Conservation (phyloP, 2,329 filamentous ascomycete species). For the Dactylonectria macrodidyma region DNA sequence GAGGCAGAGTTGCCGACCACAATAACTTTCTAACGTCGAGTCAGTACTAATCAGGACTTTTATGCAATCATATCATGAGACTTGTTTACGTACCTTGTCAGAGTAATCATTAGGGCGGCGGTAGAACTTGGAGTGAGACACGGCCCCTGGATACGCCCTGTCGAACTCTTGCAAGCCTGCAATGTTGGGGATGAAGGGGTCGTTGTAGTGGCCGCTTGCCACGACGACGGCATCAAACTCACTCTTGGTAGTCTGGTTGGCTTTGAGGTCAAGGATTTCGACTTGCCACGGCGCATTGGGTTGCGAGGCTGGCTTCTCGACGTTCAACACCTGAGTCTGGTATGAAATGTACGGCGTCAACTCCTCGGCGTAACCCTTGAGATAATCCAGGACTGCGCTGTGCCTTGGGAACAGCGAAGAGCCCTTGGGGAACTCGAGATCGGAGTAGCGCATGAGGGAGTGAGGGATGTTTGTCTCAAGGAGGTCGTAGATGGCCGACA, state of each 20-base stretch:
- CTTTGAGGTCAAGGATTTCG: slow-evolving; percentile 49
- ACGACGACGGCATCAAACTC: slow-evolving; percentile 75
- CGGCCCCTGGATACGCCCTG: slow-evolving; percentile 60
- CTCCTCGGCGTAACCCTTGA: slow-evolving; percentile 74
- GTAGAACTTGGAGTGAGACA: slow-evolving; percentile 79
- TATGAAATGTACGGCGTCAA: slow-evolving; percentile 72
- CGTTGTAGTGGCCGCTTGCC: slow-evolving; percentile 74
- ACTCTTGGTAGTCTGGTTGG: slow-evolving; percentile 36
- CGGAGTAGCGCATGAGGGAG: slow-evolving; percentile 78
- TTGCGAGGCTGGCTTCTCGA: slow-evolving; percentile 42
- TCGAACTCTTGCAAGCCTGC: slow-evolving; percentile 69
- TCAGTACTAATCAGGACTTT: background rate
- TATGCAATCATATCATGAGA: no score
- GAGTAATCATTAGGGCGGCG: slow-evolving; percentile 59
- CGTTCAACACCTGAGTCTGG: slow-evolving; percentile 71
- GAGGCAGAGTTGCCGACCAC: slow-evolving; percentile 81
- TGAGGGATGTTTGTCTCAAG: slow-evolving; percentile 85
- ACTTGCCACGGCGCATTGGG: slow-evolving; percentile 61
- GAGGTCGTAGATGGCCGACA: slow-evolving; percentile 79
- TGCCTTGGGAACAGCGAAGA: slow-evolving; percentile 78
- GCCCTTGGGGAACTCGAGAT: slow-evolving; percentile 70
- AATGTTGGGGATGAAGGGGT: slow-evolving; percentile 72
- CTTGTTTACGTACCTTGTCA: slow-evolving; percentile 46
- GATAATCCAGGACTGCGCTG: slow-evolving; percentile 74
- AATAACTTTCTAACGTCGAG: slow-evolving; percentile 71